Evolutionary conservation across 1,284 basidiomycete genomes (phyloP).

Genomic region (Cryptococcus amylolentus): DNA sequence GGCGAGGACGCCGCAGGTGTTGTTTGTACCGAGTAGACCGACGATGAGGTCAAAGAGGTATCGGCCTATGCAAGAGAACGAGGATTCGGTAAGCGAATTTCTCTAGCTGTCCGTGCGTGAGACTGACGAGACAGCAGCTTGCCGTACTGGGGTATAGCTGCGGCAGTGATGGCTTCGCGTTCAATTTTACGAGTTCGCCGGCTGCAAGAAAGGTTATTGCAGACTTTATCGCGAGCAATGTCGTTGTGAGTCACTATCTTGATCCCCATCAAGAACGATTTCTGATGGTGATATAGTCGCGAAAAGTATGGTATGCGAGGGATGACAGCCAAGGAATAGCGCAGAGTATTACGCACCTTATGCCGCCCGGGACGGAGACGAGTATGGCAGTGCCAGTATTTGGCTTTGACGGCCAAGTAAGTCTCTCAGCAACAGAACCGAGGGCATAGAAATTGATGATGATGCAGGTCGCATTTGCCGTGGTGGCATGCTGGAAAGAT

Average conservation of each 20-base stretch:
- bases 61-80: background rate
- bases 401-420: constrained; percentile 40
- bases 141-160: constrained; percentile 36
- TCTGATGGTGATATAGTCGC: constrained; percentile 12
- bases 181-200: constrained; percentile 34
- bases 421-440: background rate
- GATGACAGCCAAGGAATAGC: constrained; percentile 40
- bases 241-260: constrained; percentile 21
- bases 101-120: background rate
- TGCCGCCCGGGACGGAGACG: constrained; percentile 38
- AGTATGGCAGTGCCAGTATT: constrained; percentile 42
- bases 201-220: constrained; percentile 36
- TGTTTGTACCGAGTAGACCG: constrained; percentile 28
- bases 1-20: constrained; percentile 32
- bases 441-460: background rate
- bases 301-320: constrained; percentile 39
- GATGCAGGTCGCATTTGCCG: constrained; percentile 33
- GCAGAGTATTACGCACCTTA: constrained; percentile 33
- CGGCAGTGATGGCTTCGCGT: constrained; percentile 28
- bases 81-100: constrained; percentile 10
- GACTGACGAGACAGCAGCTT: constrained; percentile 19
- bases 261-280: background rate
- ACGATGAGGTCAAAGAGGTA: background rate
- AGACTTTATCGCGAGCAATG: constrained; percentile 43
- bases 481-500: constrained; percentile 44